Evolutionary conservation across 768 basidiomycete species (phyloP), one percentile per base, ranked within the genome.

Genomic region (Hygrophoropsis aurantiaca): DNA sequence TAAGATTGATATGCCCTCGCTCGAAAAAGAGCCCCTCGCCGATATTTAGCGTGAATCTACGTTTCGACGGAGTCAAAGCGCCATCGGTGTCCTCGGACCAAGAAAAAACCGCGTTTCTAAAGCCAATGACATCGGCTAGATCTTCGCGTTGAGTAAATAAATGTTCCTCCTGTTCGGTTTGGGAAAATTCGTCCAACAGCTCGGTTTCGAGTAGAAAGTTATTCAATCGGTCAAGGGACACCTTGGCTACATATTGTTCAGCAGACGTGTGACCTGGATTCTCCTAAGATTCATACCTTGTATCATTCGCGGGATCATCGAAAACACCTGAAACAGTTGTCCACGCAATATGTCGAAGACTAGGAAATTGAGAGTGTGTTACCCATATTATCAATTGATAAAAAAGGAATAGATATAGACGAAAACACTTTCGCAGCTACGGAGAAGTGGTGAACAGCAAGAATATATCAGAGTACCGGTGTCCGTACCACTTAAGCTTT

Each of bases 311-410:
- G 69, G 66, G 1, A 70, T 46, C 4, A 53, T 24, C 64, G 56
- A 53, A 62, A 71, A 58, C 3, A 64, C 55, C n/a, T 21, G 42
- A 24, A 67, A 63, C 37, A 82, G 59, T 46, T 80, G 78, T 4
- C 70, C 66, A 21, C 80, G 74, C 18, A 88, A 63, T 50, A 82
- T 69, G 40, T 81, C 77, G 57, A 88, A 87, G 21, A 86, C 79
- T 42, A 45, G 19, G 34, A 19, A 2, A 25, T 16, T 11, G 30
- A 10, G 33, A 27, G 24, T 5, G 19, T 18, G 20, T 50, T 25
- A 49, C 16, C n/a, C 11, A 33, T 23, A 16, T 15, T 42, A 15
- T n/a, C n/a, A n/a, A n/a, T n/a, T n/a, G n/a, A n/a, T n/a, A n/a
- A n/a, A n/a, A 8, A 47, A 49, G 21, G 33, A 61, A 61, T 54